Conservation (phyloP, 148 eudicot species). For the Dianthus caryophyllus region DNA sequence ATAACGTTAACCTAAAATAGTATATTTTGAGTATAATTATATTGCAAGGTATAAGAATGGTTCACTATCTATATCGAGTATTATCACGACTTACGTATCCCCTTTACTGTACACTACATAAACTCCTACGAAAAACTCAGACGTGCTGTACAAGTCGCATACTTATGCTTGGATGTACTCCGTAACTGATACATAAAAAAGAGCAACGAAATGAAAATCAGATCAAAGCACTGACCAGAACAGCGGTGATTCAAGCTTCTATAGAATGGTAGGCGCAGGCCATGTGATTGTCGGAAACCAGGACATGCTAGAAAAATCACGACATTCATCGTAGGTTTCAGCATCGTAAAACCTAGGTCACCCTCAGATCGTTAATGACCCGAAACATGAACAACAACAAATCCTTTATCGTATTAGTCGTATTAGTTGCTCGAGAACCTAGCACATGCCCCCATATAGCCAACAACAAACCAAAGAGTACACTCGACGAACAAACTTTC, state of each 20-base stretch:
- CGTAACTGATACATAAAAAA: constrained; percentile 1
- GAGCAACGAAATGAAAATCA: background rate
- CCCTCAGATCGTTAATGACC: too few species aligned
- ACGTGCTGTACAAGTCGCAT: constrained; percentile 11
- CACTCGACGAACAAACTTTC: background rate
- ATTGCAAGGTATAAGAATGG: background rate
- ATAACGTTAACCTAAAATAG: too few species aligned
- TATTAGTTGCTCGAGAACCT: too few species aligned
- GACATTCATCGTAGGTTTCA: background rate
- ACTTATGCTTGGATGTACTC: background rate
- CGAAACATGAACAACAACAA: too few species aligned
- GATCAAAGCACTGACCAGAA: constrained; percentile 17
- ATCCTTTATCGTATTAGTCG: too few species aligned
- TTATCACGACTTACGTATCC: background rate
- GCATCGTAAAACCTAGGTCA: background rate
- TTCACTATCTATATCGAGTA: background rate
- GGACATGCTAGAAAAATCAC: background rate
- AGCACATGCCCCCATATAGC: background rate
- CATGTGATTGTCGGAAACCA: background rate
- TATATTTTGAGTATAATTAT: background rate
- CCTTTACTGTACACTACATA: background rate
- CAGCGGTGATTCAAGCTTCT: background rate
- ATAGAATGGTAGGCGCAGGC: background rate
- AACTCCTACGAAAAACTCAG: background rate
- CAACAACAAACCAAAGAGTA: background rate